Percentiles rank a stretch among this genome's conserved stretches.
Conservation (phyloP, 306 rosid genomes). For the Crotalaria pallida region DNA sequence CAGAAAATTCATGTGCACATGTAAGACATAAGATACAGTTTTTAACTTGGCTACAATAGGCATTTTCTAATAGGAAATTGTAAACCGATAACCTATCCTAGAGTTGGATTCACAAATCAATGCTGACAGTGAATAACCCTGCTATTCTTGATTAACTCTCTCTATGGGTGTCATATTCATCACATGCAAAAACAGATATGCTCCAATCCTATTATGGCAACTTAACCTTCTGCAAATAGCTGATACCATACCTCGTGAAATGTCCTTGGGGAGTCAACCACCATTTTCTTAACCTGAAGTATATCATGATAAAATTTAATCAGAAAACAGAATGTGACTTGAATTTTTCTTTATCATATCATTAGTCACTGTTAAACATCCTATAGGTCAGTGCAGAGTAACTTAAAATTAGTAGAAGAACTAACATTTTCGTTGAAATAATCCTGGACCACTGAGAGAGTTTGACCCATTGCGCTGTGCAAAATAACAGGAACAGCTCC, state of each 20-base stretch:
- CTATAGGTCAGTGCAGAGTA: not conserved
- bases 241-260: slow-evolving; percentile 73
- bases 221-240: slow-evolving; percentile 3
- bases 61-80: slow-evolving; percentile 8
- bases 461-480: slow-evolving; percentile 94
- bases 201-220: slow-evolving; percentile 3
- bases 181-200: not conserved
- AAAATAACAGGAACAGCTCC: slow-evolving; percentile 90
- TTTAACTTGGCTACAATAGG: not conserved
- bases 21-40: slow-evolving; percentile 3
- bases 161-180: not conserved
- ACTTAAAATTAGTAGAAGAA: slow-evolving; percentile 19
- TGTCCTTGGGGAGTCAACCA: slow-evolving; percentile 90
- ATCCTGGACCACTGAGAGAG: slow-evolving; percentile 97
- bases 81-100: slow-evolving; percentile 4
- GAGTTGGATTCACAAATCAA: slow-evolving; percentile 2
- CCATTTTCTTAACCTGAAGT: slow-evolving; percentile 81
- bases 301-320: slow-evolving; percentile 21
- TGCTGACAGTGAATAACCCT: not conserved
- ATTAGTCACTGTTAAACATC: not conserved
- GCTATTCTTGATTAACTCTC: not conserved
- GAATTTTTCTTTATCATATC: not conserved
- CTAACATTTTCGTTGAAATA: slow-evolving; percentile 76
- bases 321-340: slow-evolving; percentile 21
- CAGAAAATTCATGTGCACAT: not conserved